Percentiles rank a stretch among this genome's conserved stretches.
Conservation (phyloP, 257 asterid species). For the Solanum tacnaense region DNA sequence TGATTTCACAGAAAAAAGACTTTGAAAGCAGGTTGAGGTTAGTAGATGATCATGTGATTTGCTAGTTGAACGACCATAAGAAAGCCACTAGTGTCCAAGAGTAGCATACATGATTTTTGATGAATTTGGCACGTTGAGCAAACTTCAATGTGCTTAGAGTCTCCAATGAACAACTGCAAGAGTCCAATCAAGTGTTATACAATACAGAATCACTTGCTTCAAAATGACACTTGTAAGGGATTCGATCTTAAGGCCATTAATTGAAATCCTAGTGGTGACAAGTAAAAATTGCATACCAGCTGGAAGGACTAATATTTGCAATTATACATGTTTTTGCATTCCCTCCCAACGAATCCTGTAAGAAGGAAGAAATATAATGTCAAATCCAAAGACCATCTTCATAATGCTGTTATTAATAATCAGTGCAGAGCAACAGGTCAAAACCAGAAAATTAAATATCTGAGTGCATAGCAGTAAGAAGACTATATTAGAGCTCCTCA, state of each 20-base stretch:
- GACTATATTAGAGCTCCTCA: neutral
- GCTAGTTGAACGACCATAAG: neutral
- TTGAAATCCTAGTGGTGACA: neutral
- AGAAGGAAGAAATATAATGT: neutral
- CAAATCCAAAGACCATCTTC: neutral
- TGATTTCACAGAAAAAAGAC: neutral
- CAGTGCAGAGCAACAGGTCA: neutral
- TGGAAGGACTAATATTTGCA: constrained; percentile 91
- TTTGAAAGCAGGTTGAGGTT: neutral
- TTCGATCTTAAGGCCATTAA: neutral
- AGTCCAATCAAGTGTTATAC: neutral
- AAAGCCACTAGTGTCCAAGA: neutral
- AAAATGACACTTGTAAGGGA: neutral
- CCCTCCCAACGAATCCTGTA: constrained; percentile 94
- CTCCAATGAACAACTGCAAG: constrained; percentile 70
- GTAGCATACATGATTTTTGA: constrained; percentile 59
- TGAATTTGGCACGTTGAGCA: constrained; percentile 84
- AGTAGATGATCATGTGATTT: neutral
- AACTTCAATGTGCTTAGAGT: constrained; percentile 84
- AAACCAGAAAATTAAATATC: neutral
- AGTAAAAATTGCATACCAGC: constrained; percentile 18
- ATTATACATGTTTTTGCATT: constrained; percentile 93
- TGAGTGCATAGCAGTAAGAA: neutral
- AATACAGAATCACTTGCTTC: neutral
- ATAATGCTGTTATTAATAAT: neutral